Evolutionary conservation across 495 filamentous ascomycete species (phyloP), one percentile per base, ranked within the genome.

Genomic region (Aspergillus asperescens): DNA sequence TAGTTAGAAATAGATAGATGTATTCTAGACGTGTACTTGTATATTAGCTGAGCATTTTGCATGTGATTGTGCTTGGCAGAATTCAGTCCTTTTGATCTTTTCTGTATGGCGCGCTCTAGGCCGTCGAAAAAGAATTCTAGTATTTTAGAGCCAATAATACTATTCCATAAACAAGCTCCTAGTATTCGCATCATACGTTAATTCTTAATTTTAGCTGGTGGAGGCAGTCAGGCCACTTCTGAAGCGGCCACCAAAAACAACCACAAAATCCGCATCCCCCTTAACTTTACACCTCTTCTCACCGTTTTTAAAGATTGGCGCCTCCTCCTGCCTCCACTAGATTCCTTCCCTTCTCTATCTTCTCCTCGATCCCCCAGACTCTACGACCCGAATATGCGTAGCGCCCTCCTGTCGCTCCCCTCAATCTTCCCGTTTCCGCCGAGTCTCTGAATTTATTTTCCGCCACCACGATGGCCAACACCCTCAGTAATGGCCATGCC

Each of bases 401-500:
- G 24, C 56, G 45, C 28, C 48, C 19, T 44, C 41, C 35, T 35
- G 6, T 34, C 55, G n/a, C 27, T 31, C 50, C 28, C 24, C 27
- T 41, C 44, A n/a, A 34, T 37, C 39, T 24, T 38, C n/a, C 45
- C 45, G 24, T 52, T 38, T 44, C 48, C 45, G 47, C 16, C 48
- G 58, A 60, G 23, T 52, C 43, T 28, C 40, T 37, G 48, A 47
- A 32, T 25, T 35, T 46, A 31, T 23, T 34, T 34, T 43, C 23
- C 39, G 37, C 50, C 43, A 40, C 34, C 54, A 41, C 55, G 52
- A 62, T 67, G 62, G 54, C 66, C 54, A 31, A 57, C 58, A 39
- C 58, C 37, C 24, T 59, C 54, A 13, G 52, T 46, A 68, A 71
- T 35, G 64, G 63, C 53, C 61, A 67, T 53, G 54, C 49, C 48